Conservation (phyloP, 768 basidiomycete species). For the Rhizopogon roseolus region DNA sequence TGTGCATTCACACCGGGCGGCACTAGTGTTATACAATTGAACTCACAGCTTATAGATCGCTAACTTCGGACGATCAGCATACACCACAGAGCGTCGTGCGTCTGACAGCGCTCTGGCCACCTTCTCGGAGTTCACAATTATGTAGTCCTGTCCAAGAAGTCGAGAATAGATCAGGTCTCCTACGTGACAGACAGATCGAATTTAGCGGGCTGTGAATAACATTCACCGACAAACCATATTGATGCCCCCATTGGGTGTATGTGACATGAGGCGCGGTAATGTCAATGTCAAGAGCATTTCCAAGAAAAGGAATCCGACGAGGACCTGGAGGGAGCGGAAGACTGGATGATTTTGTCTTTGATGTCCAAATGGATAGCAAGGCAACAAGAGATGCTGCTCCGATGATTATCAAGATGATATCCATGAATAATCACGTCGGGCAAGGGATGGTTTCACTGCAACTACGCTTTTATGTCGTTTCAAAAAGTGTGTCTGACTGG, state of each 20-base stretch:
- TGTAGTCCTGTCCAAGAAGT: conserved; percentile 5
- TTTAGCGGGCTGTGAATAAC: no score
- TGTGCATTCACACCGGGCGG: neutral
- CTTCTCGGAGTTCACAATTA: conserved; percentile 8
- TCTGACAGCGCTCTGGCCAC: conserved; percentile 6
- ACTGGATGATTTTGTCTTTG: neutral
- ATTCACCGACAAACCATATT: conserved; percentile 26
- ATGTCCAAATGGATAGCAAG: neutral
- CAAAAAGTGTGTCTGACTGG: no score
- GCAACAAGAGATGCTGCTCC: neutral
- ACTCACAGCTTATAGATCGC: conserved; percentile 5
- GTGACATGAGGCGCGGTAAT: conserved; percentile 32
- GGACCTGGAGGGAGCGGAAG: conserved; percentile 33
- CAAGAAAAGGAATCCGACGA: conserved; percentile 28
- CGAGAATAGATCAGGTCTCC: conserved; percentile 6
- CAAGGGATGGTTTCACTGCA: neutral
- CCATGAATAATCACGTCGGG: neutral
- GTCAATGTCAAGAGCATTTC: conserved; percentile 37
- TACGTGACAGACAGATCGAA: neutral
- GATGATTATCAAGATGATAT: neutral
- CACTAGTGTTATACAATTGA: neutral
- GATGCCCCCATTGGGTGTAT: conserved; percentile 31
- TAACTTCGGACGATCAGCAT: conserved; percentile 7
- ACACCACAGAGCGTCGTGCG: conserved; percentile 5
- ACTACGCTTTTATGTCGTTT: neutral